Evolutionary conservation across 345 rosid species (phyloP).

Genomic region (Odontarrhena argentea): DNA sequence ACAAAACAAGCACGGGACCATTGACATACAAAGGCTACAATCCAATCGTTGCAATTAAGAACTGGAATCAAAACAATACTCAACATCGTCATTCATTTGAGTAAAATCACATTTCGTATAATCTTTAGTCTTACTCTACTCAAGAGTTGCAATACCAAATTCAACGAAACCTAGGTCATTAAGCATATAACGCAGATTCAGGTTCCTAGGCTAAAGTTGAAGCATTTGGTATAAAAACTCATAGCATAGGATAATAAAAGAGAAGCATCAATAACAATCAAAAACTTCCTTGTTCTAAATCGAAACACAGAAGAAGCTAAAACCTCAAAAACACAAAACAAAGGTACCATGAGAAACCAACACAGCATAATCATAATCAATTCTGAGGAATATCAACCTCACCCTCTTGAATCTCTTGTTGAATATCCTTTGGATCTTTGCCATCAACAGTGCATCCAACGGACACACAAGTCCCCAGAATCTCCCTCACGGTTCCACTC

Average conservation of each 20-base stretch:
- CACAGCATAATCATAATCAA: constrained; percentile 21
- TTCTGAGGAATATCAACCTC: constrained; percentile 61
- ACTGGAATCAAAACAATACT: no score
- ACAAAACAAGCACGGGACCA: no score
- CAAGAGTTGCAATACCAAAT: background rate
- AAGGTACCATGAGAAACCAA: constrained; percentile 10
- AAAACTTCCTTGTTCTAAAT: constrained; percentile 38
- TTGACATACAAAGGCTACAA: no score
- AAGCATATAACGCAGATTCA: background rate
- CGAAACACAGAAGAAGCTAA: constrained; percentile 32
- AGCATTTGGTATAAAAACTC: background rate
- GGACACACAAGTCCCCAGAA: constrained; percentile 71
- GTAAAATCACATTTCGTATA: background rate
- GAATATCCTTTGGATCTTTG: constrained; percentile 67
- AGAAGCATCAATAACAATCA: constrained; percentile 36
- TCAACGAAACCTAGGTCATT: background rate
- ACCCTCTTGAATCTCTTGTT: constrained; percentile 66
- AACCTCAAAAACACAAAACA: constrained; percentile 15
- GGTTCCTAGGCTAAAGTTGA: background rate
- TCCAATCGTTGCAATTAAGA: no score
- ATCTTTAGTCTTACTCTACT: background rate
- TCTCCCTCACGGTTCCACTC: constrained; percentile 70
- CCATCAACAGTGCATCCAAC: constrained; percentile 82
- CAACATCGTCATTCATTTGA: background rate
- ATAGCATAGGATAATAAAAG: background rate